Base-by-base conservation (phyloP, 2,329 filamentous ascomycete genomes). In the Stachybotrys chartarum region DNA sequence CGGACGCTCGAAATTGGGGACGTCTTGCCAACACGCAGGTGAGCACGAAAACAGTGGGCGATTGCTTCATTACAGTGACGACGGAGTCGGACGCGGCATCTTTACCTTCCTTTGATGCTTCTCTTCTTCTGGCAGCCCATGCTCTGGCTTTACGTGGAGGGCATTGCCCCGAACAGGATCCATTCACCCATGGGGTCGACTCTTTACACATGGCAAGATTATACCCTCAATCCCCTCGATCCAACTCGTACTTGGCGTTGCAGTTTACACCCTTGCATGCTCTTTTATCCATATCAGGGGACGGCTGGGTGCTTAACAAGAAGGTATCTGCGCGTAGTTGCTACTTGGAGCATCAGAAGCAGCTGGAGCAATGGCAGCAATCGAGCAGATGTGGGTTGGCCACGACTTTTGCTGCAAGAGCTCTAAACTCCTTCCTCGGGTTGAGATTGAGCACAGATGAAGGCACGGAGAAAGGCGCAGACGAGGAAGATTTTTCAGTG, bases 251-350 rank as follows among this genome's bases (percentile, higher is more conserved):
- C 63, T 68, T 84, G 17, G 80, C 82, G 1, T 69, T 85, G 1
- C 74, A 83, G 59, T 72, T 81, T 62, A 83, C 81, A 0, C 82
- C 82, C n/a, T 74, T 85, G 5, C 76, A 78, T 58, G 76, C 78
- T 59, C 74, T 85, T 1, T 72, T 85, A 17, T 80, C 80, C 11
- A 79, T 84, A 7, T 78, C 78, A 31, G 81, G 82, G 51, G 77
- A 84, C 58, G 81, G 75, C 53, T 84, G 80, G 80, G 70, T 81
- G 18, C 83, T 84, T 61, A 76, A 76, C 52, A 74, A 76, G 54
- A 84, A 84, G 61, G 68, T 84, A 6, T 65, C 74, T 2, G 68
- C 73, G 5, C 65, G 68, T 2, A 69, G 71, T 30, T 64, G 70
- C 11, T 84, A 79, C 59, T 61, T 68, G 49, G 73, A 77, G 58